phyloP scores from a whole-genome alignment of 805 yeast species.

The Saccharomycopsis malanga region DNA sequence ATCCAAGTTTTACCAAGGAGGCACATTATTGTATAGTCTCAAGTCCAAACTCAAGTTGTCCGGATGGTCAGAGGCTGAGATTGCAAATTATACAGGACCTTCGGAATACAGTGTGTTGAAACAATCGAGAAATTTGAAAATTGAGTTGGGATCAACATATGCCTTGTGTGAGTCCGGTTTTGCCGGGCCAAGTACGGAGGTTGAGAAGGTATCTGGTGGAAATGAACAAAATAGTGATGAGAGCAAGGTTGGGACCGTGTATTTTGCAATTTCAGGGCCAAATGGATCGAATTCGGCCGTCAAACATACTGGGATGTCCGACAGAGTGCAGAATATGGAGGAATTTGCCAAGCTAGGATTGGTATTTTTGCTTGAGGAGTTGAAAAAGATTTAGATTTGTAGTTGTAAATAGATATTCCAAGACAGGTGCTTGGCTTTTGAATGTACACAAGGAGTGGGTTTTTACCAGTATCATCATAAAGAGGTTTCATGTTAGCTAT shows the following conservation, averaged over 20 bases:
- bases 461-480: too few relatives aligned
- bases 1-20: conserved; percentile 75
- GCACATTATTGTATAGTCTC: conserved; percentile 71
- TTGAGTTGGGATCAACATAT: conserved; percentile 78
- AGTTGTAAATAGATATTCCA: too few relatives aligned
- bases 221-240: neutral
- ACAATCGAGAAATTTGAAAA: conserved; percentile 69
- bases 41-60: conserved; percentile 65
- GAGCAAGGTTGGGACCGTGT: conserved; percentile 52
- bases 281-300: conserved; percentile 43
- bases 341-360: conserved; percentile 64
- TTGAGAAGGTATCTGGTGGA: conserved; percentile 28
- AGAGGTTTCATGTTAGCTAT: too few relatives aligned
- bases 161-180: conserved; percentile 82
- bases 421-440: too few relatives aligned
- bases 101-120: conserved; percentile 66
- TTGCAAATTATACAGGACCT: conserved; percentile 72
- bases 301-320: conserved; percentile 38
- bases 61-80: conserved; percentile 74
- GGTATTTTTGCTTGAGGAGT: conserved; percentile 46
- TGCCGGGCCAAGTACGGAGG: conserved; percentile 58
- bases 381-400: too few relatives aligned
- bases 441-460: too few relatives aligned
- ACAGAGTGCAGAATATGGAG: conserved; percentile 67
- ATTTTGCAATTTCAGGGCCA: conserved; percentile 65